Evolutionary conservation across 2,329 filamentous ascomycete species (phyloP).

Genomic region (Alternaria sp.): DNA sequence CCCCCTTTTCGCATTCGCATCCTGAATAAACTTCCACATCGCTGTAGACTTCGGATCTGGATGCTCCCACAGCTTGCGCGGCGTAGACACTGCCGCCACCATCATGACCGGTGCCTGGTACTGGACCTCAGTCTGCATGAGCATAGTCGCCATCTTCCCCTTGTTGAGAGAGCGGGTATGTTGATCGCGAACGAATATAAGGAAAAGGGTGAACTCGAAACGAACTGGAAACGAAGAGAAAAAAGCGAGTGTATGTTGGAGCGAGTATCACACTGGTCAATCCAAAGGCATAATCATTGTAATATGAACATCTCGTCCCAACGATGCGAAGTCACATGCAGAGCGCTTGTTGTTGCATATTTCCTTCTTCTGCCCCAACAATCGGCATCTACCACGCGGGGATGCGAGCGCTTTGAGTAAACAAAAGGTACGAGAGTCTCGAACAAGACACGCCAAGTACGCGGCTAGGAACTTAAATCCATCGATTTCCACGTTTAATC

Average conservation of each 20-base stretch:
- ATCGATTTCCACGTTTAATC: background rate
- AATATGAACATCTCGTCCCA: background rate
- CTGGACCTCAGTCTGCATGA: background rate
- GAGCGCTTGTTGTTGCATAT: background rate
- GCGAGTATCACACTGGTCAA: background rate
- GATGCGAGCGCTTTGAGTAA: background rate
- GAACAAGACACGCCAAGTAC: background rate
- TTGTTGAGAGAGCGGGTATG: background rate
- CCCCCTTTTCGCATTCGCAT: slow-evolving; percentile 64
- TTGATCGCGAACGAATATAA: background rate
- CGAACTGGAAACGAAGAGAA: background rate
- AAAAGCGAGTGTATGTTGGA: background rate
- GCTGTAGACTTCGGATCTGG: slow-evolving; percentile 50
- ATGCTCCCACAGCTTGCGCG: slow-evolving; percentile 58
- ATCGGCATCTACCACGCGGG: background rate
- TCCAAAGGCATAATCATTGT: background rate
- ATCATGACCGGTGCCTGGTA: background rate
- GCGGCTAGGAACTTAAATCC: background rate
- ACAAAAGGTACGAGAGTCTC: background rate
- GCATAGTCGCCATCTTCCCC: background rate
- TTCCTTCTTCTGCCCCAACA: slow-evolving; percentile 1
- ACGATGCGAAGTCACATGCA: background rate
- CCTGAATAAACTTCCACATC: slow-evolving; percentile 59
- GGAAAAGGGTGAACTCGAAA: background rate
- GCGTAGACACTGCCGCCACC: slow-evolving; percentile 15